A percentile compares a stretch with the other conserved stretches of the same genome.
Conservation (phyloP, 2,329 filamentous ascomycete species). For the Colletotrichum sp. region DNA sequence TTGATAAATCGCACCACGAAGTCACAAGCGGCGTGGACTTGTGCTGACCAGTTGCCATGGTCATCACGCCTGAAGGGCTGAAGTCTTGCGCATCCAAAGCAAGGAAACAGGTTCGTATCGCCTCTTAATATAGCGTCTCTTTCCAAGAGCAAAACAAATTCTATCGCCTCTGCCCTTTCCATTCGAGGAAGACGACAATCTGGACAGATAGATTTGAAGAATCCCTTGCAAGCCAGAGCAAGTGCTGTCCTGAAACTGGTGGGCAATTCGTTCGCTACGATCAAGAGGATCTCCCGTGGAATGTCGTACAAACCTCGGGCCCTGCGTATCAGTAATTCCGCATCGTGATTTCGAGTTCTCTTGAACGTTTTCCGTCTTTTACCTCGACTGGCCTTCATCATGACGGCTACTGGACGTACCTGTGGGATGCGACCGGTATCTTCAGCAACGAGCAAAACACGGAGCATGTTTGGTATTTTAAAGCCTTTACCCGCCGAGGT, state of each 20-base stretch:
- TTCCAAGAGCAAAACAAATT: no score
- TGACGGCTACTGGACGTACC: not conserved
- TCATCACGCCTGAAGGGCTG: no score
- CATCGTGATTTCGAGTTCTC: not conserved
- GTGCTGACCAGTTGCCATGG: no score
- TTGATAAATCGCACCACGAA: no score
- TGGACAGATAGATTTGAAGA: not conserved
- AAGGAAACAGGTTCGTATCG: no score
- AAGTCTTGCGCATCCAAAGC: no score
- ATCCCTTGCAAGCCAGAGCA: not conserved
- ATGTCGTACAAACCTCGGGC: not conserved
- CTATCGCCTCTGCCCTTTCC: no score
- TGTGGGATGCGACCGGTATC: not conserved
- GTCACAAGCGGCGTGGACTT: no score
- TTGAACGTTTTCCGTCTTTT: fast-evolving
- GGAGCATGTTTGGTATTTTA: not conserved
- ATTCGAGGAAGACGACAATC: no score
- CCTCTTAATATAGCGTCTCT: no score
- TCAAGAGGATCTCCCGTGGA: not conserved
- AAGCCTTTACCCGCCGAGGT: no score
- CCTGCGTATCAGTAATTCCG: not conserved
- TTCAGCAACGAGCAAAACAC: not conserved
- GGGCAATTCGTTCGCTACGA: not conserved
- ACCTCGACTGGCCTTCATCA: not conserved
- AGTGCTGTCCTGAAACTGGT: not conserved